Conservation (phyloP, 1,139 yeast species). For the Blastobotrys elegans region DNA sequence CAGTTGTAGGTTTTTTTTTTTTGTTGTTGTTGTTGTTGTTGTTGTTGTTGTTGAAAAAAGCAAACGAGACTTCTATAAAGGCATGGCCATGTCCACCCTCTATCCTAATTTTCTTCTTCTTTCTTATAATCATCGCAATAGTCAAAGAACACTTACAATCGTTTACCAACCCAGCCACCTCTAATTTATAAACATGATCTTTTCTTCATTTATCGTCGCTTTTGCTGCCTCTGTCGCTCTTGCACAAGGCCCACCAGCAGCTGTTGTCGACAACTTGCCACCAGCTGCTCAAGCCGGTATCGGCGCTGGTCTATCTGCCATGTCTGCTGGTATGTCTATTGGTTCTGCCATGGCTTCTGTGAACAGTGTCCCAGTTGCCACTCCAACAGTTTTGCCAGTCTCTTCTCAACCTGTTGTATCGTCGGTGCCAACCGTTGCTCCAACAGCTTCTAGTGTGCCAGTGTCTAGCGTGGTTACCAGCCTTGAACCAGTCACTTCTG, state of each 20-base stretch:
- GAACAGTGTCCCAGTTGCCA: background rate
- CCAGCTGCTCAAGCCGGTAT: slow-evolving; percentile 1
- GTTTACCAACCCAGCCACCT: no score
- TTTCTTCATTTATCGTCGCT: no score
- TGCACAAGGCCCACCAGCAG: slow-evolving; percentile 3
- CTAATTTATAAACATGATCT: no score
- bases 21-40: no score
- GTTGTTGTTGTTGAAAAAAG: no score
- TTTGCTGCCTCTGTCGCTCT: background rate
- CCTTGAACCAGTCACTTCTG: background rate
- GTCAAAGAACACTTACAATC: no score
- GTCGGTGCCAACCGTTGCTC: no score
- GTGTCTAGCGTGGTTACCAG: background rate
- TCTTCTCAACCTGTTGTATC: background rate
- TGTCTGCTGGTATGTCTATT: background rate
- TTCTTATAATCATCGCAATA: no score
- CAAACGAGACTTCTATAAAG: no score
- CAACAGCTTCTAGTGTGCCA: background rate
- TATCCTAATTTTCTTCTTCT: no score
- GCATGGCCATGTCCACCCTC: no score
- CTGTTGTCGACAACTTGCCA: background rate
- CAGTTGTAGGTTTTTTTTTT: no score
- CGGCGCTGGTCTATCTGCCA: background rate
- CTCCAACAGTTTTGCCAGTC: background rate
- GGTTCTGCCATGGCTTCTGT: background rate